A percentile compares a stretch with the other conserved stretches of the same genome.
Evolutionary conservation across 2,329 filamentous ascomycete genomes (phyloP).

Genomic region (Xylaria sp.): DNA sequence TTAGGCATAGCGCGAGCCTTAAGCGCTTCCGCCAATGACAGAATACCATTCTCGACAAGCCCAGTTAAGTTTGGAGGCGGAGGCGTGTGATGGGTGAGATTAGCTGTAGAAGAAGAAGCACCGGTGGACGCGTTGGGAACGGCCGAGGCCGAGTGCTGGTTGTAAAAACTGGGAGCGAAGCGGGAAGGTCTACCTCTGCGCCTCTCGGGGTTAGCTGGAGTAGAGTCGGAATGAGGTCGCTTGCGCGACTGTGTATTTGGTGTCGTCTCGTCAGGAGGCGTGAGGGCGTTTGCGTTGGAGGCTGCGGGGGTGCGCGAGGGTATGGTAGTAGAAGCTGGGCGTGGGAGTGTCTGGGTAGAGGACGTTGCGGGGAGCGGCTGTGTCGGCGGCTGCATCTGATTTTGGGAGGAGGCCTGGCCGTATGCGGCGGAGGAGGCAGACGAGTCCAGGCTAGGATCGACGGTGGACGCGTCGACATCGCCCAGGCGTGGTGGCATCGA

Average conservation of each 20-base stretch:
- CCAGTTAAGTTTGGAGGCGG: constrained; percentile 37
- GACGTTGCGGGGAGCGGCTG: constrained; percentile 42
- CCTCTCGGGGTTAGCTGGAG: constrained; percentile 41
- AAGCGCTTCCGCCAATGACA: constrained; percentile 55
- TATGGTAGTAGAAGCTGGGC: constrained; percentile 51
- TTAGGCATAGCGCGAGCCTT: constrained; percentile 53
- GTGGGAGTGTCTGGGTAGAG: constrained; percentile 44
- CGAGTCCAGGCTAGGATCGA: constrained; percentile 43
- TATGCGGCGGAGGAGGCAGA: constrained; percentile 32
- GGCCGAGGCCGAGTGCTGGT: constrained; percentile 43
- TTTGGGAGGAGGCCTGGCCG: constrained; percentile 40
- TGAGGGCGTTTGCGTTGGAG: constrained; percentile 58
- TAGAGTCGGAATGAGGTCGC: constrained; percentile 42
- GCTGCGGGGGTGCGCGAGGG: constrained; percentile 54
- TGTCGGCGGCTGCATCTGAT: constrained; percentile 35
- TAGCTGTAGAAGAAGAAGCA: constrained; percentile 17
- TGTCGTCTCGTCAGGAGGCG: constrained; percentile 64
- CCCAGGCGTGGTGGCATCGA: constrained; percentile 57
- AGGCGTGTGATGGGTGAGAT: constrained; percentile 36
- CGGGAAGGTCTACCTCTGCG: constrained; percentile 50
- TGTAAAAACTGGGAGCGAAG: constrained; percentile 48
- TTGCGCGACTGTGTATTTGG: constrained; percentile 55
- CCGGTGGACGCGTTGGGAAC: constrained; percentile 28
- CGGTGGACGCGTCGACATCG: constrained; percentile 58
- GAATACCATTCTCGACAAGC: constrained; percentile 52